These are phyloP conservation scores for Nicotiana tomentosiformis DNA, from an alignment of 257 asterid genomes.

Conservation along the genomic window DNA sequence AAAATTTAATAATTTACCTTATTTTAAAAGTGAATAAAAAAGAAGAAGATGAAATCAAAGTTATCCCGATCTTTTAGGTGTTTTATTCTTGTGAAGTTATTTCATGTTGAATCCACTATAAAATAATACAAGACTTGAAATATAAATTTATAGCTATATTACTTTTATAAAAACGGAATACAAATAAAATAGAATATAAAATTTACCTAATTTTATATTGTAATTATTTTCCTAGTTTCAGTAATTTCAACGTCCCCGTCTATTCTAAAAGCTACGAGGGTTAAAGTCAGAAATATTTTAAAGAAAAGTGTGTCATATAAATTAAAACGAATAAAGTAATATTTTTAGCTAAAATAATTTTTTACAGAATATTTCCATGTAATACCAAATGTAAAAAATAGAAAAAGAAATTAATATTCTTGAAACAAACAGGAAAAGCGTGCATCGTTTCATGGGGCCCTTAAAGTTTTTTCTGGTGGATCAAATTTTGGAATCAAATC, in stretches of 20 bases:
- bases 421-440: background rate
- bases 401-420: background rate
- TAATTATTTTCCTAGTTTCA: background rate
- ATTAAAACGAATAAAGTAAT: background rate
- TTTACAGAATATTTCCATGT: background rate
- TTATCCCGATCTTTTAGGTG: too few relatives aligned
- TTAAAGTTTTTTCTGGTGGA: constrained; percentile 8
- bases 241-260: background rate
- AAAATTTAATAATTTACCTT: background rate
- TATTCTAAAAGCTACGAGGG: too few relatives aligned
- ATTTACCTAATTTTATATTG: background rate
- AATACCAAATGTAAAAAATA: background rate
- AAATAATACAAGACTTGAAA: background rate
- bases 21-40: background rate
- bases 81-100: background rate
- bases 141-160: background rate
- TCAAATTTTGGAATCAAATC: constrained; percentile 5
- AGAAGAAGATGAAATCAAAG: background rate
- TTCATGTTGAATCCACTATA: background rate
- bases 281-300: background rate
- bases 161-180: too few relatives aligned
- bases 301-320: too few relatives aligned
- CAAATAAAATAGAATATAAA: background rate
- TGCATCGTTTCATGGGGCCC: background rate
- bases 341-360: background rate